These are phyloP conservation scores for Canavalia gladiata DNA, from an alignment of 306 rosid species.

Conservation along the genomic window DNA sequence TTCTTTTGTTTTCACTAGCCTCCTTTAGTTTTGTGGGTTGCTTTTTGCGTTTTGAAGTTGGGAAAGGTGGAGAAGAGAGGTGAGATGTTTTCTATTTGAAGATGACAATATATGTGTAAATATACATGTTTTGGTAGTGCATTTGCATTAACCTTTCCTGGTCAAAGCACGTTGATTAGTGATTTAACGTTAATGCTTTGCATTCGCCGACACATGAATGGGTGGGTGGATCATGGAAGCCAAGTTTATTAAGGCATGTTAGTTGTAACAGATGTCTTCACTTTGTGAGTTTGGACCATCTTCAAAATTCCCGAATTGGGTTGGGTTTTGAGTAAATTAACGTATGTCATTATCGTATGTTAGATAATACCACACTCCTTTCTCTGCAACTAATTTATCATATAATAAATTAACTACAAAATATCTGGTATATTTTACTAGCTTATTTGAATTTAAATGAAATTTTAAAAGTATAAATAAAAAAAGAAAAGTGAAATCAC, in stretches of 20 bases:
- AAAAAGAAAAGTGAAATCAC: no score
- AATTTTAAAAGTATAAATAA: no score
- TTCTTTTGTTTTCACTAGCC: neutral
- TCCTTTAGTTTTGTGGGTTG: neutral
- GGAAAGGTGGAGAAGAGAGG: constrained; percentile 11
- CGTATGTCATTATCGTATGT: no score
- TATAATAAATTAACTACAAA: no score
- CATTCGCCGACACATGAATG: constrained; percentile 32
- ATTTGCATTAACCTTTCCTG: neutral
- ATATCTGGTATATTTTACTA: no score
- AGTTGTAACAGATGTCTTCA: neutral
- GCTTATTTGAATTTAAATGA: no score
- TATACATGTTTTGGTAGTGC: constrained; percentile 26
- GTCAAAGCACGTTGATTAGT: constrained; percentile 33
- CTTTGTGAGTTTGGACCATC: constrained; percentile 45
- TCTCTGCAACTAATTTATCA: no score
- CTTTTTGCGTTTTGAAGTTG: constrained; percentile 11
- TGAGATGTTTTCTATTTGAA: constrained; percentile 32
- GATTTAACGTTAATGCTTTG: constrained; percentile 47
- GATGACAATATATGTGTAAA: neutral
- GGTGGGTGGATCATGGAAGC: constrained; percentile 15
- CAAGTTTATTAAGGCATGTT: constrained; percentile 42
- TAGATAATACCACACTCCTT: no score
- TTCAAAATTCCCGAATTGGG: neutral
- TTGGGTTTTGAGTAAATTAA: neutral